phyloP scores from a whole-genome alignment of 2,329 filamentous ascomycete species.

The Stemphylium beticola region DNA sequence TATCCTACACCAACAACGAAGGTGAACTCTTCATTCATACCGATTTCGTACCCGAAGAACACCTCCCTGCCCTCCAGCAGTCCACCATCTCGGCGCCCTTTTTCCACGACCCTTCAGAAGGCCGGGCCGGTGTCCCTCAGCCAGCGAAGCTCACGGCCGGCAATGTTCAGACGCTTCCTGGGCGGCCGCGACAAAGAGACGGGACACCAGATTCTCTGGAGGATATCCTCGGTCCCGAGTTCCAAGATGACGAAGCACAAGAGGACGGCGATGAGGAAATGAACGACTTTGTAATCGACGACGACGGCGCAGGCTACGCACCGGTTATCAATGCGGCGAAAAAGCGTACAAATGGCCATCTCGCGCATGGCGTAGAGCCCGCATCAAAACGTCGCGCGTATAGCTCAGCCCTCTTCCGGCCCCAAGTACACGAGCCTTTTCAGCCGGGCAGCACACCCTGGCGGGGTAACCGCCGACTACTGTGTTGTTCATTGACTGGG shows the following conservation, averaged over 20 bases:
- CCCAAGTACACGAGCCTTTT: conserved; percentile 81
- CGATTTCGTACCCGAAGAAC: conserved; percentile 63
- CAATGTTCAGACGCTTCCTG: conserved; percentile 59
- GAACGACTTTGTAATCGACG: conserved; percentile 90
- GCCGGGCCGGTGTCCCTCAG: conserved; percentile 70
- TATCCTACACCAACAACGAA: conserved; percentile 90
- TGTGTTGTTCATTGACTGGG: conserved; percentile 90
- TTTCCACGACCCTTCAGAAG: conserved; percentile 77
- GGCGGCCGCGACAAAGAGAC: conserved; percentile 57
- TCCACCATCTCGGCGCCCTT: conserved; percentile 79
- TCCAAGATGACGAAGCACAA: conserved; percentile 56
- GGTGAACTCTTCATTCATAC: conserved; percentile 92
- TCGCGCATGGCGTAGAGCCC: conserved; percentile 52
- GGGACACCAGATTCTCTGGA: conserved; percentile 80
- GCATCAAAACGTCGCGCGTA: conserved; percentile 60
- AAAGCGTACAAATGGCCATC: conserved; percentile 64
- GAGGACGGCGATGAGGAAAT: conserved; percentile 52
- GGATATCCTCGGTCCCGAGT: conserved; percentile 73
- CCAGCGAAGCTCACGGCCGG: conserved; percentile 59
- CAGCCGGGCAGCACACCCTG: conserved; percentile 95
- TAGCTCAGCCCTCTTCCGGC: conserved; percentile 57
- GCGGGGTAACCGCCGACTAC: conserved; percentile 90
- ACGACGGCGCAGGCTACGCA: conserved; percentile 91
- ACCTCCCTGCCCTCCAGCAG: conserved; percentile 57
- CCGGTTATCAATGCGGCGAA: conserved; percentile 65